phyloP scores from a whole-genome alignment of 2,329 filamentous ascomycete species.

The Penicillium sp. region DNA sequence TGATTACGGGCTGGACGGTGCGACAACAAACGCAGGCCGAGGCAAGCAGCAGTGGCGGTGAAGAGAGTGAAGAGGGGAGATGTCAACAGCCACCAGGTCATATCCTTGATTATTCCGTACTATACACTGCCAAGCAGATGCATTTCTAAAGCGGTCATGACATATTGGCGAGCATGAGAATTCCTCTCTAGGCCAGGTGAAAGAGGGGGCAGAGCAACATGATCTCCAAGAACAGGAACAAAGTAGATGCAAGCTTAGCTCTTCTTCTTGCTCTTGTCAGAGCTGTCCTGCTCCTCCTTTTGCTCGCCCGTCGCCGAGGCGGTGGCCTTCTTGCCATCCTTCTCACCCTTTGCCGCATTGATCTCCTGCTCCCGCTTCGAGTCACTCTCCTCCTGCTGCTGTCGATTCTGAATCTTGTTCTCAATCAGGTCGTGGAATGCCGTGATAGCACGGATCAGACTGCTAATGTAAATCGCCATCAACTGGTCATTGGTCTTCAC shows the following conservation, averaged over 20 bases:
- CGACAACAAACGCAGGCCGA: slow-evolving; percentile 1
- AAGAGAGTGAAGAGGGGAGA: background rate
- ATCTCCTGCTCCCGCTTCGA: slow-evolving; percentile 70
- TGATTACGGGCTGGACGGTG: background rate
- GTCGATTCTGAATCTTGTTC: slow-evolving; percentile 99
- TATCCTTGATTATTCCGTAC: slow-evolving; percentile 29
- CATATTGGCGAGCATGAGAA: slow-evolving; percentile 29
- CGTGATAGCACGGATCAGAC: slow-evolving; percentile 94
- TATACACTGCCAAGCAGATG: slow-evolving; percentile 33
- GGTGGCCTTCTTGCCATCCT: slow-evolving; percentile 56
- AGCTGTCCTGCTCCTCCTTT: slow-evolving; percentile 57
- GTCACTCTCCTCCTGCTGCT: slow-evolving; percentile 95
- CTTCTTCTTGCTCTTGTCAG: slow-evolving; percentile 63
- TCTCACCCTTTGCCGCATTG: slow-evolving; percentile 68
- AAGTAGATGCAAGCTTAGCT: slow-evolving; percentile 34
- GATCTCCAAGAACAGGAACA: background rate
- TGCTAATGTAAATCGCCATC: slow-evolving; percentile 97
- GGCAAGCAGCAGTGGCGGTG: background rate
- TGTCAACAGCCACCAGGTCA: slow-evolving; percentile 12
- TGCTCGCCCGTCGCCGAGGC: slow-evolving; percentile 58
- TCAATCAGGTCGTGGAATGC: slow-evolving; percentile 99
- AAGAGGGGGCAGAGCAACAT: background rate
- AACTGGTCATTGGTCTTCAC: slow-evolving; percentile 99
- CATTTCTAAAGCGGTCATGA: slow-evolving; percentile 34
- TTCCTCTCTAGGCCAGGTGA: slow-evolving; percentile 5